Evolutionary conservation across 2,329 filamentous ascomycete genomes (phyloP).

Genomic region (Fonsecaea nubica): DNA sequence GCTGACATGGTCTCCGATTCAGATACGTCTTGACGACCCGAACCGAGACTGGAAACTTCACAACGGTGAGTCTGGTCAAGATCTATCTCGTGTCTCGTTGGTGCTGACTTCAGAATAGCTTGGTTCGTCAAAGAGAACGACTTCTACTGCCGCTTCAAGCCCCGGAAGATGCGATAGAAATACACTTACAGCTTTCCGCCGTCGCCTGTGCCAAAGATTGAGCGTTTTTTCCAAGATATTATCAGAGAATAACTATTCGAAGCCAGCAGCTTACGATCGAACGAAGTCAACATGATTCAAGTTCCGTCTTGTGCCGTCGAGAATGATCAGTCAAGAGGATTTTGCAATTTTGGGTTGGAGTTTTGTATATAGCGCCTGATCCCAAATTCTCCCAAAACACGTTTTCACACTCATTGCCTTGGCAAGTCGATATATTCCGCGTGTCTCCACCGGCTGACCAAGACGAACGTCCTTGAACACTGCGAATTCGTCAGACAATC

Average conservation of each 20-base stretch:
- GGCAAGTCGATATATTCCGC: background rate
- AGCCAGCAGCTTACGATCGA: background rate
- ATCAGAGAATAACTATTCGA: background rate
- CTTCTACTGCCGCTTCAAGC: slow-evolving; percentile 43
- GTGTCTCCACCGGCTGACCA: slow-evolving; percentile 9
- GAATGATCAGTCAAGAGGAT: background rate
- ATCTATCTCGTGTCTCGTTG: too few relatives aligned
- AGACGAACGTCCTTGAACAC: background rate
- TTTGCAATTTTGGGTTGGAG: background rate
- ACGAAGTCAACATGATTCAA: background rate
- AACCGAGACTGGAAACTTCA: slow-evolving; percentile 39
- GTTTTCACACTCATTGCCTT: background rate
- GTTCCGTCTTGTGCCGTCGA: background rate
- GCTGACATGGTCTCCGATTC: slow-evolving; percentile 46
- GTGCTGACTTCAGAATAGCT: slow-evolving; percentile 42
- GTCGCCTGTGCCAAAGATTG: background rate
- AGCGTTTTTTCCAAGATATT: background rate
- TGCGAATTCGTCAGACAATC: background rate
- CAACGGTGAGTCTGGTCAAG: slow-evolving; percentile 31
- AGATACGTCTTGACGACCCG: slow-evolving; percentile 42
- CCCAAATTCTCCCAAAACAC: too few relatives aligned
- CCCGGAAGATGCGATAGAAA: slow-evolving; percentile 24
- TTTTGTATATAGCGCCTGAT: background rate
- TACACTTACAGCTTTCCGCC: background rate
- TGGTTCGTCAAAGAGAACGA: slow-evolving; percentile 58